A percentile compares a stretch with the other conserved stretches of the same genome.
These are phyloP conservation scores for Gossypium arboreum DNA, from an alignment of 345 rosid genomes.

Conservation along the genomic window DNA sequence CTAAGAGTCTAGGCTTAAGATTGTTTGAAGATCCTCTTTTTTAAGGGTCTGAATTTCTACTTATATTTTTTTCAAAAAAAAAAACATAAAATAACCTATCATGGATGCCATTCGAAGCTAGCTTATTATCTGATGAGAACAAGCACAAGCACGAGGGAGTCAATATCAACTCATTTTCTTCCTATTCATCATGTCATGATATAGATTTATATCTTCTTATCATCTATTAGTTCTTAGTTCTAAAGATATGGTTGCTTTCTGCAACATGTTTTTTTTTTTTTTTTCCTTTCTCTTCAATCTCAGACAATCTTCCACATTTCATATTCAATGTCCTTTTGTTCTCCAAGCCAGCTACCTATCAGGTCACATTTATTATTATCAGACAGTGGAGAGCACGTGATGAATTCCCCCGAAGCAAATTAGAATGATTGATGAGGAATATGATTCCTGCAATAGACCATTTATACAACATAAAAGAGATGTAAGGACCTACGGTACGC, in stretches of 20 bases:
- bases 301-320: background rate
- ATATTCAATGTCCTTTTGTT: background rate
- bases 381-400: conserved; percentile 43
- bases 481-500: conserved; percentile 41
- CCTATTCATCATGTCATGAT: background rate
- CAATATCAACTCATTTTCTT: background rate
- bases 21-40: no score
- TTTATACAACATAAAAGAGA: background rate
- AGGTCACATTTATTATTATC: conserved; percentile 44
- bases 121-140: no score
- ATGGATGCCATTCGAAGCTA: background rate
- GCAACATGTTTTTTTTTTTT: conserved; percentile 7
- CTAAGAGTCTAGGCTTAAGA: no score
- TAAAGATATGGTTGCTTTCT: conserved; percentile 10
- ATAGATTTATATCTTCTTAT: background rate
- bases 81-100: no score
- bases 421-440: conserved; percentile 78
- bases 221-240: background rate
- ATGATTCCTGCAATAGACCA: conserved; percentile 26
- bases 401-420: conserved; percentile 74
- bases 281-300: background rate
- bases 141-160: background rate
- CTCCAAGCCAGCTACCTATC: background rate
- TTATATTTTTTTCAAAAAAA: no score
- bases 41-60: no score